phyloP scores from a whole-genome alignment of 257 asterid genomes.

The Capsicum pubescens region DNA sequence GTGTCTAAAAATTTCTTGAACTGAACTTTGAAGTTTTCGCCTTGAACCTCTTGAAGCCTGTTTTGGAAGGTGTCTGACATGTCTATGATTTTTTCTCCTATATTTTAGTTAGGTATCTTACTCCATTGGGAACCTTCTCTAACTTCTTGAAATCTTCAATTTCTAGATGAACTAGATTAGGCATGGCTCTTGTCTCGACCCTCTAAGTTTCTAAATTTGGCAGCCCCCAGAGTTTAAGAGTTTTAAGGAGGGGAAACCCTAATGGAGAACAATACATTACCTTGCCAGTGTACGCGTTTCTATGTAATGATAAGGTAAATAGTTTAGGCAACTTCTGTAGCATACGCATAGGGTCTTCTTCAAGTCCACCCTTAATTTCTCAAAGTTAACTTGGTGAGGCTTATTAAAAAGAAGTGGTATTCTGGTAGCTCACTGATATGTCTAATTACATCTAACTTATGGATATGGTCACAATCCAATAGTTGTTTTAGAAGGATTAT shows the following conservation, averaged over 20 bases:
- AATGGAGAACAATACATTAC: conserved; percentile 41
- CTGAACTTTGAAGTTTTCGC: conserved; percentile 48
- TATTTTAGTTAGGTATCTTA: conserved; percentile 40
- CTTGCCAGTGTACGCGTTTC: conserved; percentile 43
- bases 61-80: conserved; percentile 41
- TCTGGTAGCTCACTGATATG: too few species aligned
- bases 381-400: too few species aligned
- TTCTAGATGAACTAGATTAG: conserved; percentile 43
- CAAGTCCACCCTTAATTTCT: too few species aligned
- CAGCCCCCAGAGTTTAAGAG: conserved; percentile 42
- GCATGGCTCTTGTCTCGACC: conserved; percentile 55
- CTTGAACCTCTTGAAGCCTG: conserved; percentile 28
- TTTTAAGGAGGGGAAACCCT: conserved; percentile 50
- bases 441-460: too few species aligned
- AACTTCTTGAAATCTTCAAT: conserved; percentile 48
- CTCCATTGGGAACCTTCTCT: conserved; percentile 51
- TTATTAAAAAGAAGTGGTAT: too few species aligned
- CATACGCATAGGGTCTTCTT: too few species aligned
- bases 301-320: conserved; percentile 41
- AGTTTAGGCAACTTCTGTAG: too few species aligned
- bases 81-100: conserved; percentile 42
- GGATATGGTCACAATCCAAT: too few species aligned
- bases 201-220: conserved; percentile 48
- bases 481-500: too few species aligned
- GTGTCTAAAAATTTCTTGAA: conserved; percentile 43